A percentile compares a stretch with the other conserved stretches of the same genome.
These are phyloP conservation scores for Orbilia ellipsospora DNA, from an alignment of 2,329 filamentous ascomycete species.

Conservation along the genomic window DNA sequence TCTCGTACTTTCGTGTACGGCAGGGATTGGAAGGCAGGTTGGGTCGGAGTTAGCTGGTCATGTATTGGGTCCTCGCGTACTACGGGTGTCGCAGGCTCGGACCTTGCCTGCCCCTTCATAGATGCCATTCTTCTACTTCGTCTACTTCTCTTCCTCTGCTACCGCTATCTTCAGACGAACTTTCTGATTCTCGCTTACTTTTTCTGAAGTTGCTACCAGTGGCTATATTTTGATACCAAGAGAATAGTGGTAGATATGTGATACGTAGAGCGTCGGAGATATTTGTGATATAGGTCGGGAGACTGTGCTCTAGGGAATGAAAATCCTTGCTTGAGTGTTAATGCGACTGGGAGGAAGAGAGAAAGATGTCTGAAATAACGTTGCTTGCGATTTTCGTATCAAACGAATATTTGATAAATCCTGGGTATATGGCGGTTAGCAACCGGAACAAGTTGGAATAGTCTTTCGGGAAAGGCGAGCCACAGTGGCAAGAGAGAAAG, in stretches of 20 bases:
- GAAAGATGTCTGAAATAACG: slow-evolving; percentile 5
- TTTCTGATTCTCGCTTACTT: not conserved
- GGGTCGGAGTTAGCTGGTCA: slow-evolving; percentile 48
- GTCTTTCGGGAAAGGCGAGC: not conserved
- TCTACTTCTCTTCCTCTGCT: slow-evolving; percentile 17
- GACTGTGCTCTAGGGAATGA: not conserved
- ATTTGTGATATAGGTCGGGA: not conserved
- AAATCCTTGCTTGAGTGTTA: not conserved
- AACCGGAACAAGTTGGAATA: slow-evolving; percentile 1
- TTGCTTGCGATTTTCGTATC: slow-evolving; percentile 48
- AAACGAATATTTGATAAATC: slow-evolving; percentile 31
- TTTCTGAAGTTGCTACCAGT: slow-evolving; percentile 16
- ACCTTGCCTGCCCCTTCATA: slow-evolving; percentile 55
- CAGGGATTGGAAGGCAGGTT: slow-evolving; percentile 68
- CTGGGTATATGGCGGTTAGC: slow-evolving; percentile 9
- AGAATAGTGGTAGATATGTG: not conserved
- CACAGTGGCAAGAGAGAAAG: slow-evolving; percentile 7
- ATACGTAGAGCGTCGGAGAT: slow-evolving; percentile 9
- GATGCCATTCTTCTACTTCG: slow-evolving; percentile 46
- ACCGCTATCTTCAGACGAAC: no score
- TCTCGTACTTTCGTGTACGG: slow-evolving; percentile 91
- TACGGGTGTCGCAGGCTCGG: slow-evolving; percentile 55
- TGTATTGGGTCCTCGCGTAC: slow-evolving; percentile 47
- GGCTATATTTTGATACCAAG: not conserved
- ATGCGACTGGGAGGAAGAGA: not conserved